These are phyloP conservation scores for Acmispon strigosus DNA, from an alignment of 306 rosid species.

Conservation along the genomic window DNA sequence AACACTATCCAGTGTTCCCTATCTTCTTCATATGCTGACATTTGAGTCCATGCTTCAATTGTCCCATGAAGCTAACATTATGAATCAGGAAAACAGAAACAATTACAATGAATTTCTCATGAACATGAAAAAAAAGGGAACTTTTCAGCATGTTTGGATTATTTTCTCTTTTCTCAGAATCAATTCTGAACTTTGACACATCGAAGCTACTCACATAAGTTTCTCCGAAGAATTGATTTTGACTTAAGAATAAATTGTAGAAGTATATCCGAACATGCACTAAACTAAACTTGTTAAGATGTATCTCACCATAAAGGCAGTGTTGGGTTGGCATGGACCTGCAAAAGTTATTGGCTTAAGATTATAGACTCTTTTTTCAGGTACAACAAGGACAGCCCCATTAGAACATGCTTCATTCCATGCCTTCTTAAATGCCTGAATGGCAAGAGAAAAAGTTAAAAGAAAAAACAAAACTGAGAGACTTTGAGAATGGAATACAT, in stretches of 20 bases:
- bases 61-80: conserved; percentile 52
- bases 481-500: neutral
- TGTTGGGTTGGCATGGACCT: conserved; percentile 64
- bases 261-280: too few relatives aligned
- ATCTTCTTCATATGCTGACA: conserved; percentile 42
- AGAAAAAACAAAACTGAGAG: neutral
- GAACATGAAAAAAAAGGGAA: neutral
- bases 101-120: neutral
- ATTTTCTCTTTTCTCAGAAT: too few relatives aligned
- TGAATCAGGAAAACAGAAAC: neutral
- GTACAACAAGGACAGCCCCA: conserved; percentile 42
- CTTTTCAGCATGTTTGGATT: neutral
- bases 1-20: conserved; percentile 53
- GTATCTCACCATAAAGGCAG: conserved; percentile 55
- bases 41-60: conserved; percentile 52
- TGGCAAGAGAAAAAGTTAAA: neutral
- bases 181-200: too few relatives aligned
- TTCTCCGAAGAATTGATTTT: too few relatives aligned
- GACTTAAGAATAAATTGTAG: too few relatives aligned
- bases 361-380: conserved; percentile 36
- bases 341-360: conserved; percentile 66
- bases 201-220: too few relatives aligned
- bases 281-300: neutral
- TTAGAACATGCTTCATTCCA: conserved; percentile 72
- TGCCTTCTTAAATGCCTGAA: conserved; percentile 63